A percentile compares a stretch with the other conserved stretches of the same genome.
These are phyloP conservation scores for Chloris gayana DNA, from an alignment of 176 grass and related monocot genomes.

Conservation along the genomic window DNA sequence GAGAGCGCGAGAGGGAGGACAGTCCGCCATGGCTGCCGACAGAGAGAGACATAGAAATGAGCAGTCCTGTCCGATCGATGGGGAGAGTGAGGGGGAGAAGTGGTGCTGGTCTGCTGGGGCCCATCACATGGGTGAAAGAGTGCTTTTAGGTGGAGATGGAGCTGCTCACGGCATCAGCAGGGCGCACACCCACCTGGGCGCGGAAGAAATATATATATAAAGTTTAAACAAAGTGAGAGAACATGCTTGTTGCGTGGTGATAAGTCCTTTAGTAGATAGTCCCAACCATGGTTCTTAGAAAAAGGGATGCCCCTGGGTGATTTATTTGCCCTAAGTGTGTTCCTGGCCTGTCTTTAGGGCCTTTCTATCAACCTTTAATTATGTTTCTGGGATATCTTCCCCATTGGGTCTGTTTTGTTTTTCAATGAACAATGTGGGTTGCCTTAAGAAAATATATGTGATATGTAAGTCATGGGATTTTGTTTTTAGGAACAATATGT, in stretches of 20 bases:
- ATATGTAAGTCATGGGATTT: not conserved
- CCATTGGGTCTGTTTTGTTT: not conserved
- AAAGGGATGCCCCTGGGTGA: not conserved
- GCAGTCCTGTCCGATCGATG: too few relatives aligned
- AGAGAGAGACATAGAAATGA: too few relatives aligned
- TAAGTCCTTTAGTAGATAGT: not conserved
- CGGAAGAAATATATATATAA: too few relatives aligned
- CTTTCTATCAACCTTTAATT: not conserved
- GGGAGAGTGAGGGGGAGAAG: too few relatives aligned
- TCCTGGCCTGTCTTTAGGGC: not conserved
- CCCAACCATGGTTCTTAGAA: not conserved
- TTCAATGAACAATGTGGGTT: not conserved
- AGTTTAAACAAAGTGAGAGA: not conserved
- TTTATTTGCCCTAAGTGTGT: not conserved
- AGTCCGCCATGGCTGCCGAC: too few relatives aligned
- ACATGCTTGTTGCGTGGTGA: not conserved
- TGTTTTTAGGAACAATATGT: conserved; percentile 24
- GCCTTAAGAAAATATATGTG: not conserved
- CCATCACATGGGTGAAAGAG: too few relatives aligned
- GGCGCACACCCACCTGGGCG: too few relatives aligned
- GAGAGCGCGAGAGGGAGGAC: too few relatives aligned
- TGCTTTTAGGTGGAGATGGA: too few relatives aligned
- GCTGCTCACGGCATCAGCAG: too few relatives aligned
- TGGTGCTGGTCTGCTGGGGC: too few relatives aligned
- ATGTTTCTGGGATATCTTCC: not conserved